Conservation (phyloP, 176 grass and related monocot species). For the Carex scoparia region DNA sequence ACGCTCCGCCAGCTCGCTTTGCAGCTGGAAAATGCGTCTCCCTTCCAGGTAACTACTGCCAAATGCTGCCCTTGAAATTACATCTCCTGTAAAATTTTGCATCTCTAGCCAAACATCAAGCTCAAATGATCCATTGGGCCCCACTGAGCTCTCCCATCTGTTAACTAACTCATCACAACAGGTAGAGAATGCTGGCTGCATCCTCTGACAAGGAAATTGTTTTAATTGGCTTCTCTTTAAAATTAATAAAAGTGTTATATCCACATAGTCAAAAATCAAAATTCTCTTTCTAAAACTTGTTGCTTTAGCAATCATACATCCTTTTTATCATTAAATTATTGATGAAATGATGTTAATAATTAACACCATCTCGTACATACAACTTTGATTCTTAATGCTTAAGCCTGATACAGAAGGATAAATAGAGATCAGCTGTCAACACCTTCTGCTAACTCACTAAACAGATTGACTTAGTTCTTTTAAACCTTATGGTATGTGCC, state of each 20-base stretch:
- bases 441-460: no score
- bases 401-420: no score
- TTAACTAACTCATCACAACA: slow-evolving; percentile 51
- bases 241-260: neutral
- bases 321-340: neutral
- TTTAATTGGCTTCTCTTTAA: neutral
- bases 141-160: slow-evolving; percentile 56
- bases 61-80: slow-evolving; percentile 68
- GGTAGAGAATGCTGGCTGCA: slow-evolving; percentile 46
- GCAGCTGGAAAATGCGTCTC: slow-evolving; percentile 55
- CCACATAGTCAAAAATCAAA: neutral
- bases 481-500: no score
- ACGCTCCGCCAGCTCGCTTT: slow-evolving; percentile 36
- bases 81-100: slow-evolving; percentile 63
- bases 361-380: no score
- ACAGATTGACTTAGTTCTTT: no score
- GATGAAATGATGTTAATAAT: neutral
- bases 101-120: slow-evolving; percentile 53
- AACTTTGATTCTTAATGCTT: no score
- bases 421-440: no score
- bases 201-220: slow-evolving; percentile 23
- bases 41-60: slow-evolving; percentile 65
- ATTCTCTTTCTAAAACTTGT: neutral
- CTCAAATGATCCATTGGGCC: slow-evolving; percentile 34
- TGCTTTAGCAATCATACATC: neutral